A percentile compares a stretch with the other conserved stretches of the same genome.
Evolutionary conservation across 1,139 yeast genomes (phyloP).

Genomic region (Arxiozyma slooffiae): DNA sequence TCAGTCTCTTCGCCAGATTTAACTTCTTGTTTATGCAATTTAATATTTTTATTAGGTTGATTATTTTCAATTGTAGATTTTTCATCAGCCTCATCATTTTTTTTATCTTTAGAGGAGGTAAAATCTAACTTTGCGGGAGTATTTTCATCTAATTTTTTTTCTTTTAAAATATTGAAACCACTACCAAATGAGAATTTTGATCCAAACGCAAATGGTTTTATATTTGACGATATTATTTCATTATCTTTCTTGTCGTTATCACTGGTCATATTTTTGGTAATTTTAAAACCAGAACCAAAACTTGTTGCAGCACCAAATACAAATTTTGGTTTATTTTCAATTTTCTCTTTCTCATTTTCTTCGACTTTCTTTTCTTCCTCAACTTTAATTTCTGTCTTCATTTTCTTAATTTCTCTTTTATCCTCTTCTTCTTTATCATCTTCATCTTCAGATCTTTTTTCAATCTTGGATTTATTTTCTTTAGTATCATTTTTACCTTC

Average conservation of each 20-base stretch:
- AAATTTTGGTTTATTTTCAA: slow-evolving; percentile 31
- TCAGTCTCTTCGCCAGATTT: slow-evolving; percentile 92
- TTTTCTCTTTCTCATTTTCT: slow-evolving; percentile 1
- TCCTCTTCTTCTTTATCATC: slow-evolving; percentile 6
- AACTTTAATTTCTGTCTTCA: slow-evolving; percentile 1
- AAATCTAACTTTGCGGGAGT: background rate
- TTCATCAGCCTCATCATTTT: background rate
- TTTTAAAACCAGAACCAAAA: slow-evolving; percentile 51
- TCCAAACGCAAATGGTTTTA: slow-evolving; percentile 23
- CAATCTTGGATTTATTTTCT: slow-evolving; percentile 4
- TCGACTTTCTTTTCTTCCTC: slow-evolving; percentile 4
- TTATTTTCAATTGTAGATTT: slow-evolving; percentile 5
- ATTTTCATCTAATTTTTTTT: too few species aligned
- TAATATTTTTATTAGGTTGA: slow-evolving; percentile 17
- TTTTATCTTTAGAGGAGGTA: slow-evolving; percentile 6
- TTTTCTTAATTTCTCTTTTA: background rate
- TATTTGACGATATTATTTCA: slow-evolving; percentile 33
- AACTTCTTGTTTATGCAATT: slow-evolving; percentile 40
- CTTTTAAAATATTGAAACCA: slow-evolving; percentile 26
- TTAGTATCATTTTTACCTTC: slow-evolving; percentile 2
- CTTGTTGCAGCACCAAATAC: slow-evolving; percentile 46
- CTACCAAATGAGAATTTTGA: slow-evolving; percentile 30
- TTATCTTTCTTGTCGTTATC: too few species aligned
- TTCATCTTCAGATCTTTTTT: slow-evolving; percentile 3
- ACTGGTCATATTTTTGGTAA: too few species aligned